Evolutionary conservation across 73 alveolate genomes (phyloP), one percentile per base, ranked within the genome.

Genomic region (Uronychia setigera): DNA sequence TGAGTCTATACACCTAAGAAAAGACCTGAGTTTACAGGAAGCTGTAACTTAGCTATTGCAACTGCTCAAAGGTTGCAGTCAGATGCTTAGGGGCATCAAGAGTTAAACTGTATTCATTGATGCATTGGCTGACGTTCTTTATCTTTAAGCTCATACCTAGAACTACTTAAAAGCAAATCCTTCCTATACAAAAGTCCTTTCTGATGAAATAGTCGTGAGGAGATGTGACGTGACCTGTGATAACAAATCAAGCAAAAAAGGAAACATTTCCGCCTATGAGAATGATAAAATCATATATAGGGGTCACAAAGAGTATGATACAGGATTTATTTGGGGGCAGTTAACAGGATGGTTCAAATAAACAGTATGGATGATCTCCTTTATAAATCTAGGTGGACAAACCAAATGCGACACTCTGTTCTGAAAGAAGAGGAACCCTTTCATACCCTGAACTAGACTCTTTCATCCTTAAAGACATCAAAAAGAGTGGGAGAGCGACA

Each of bases 361-460:
- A 85, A 94, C 97, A 32, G 98, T 92, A 46, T 11, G 67, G n/a
- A n/a, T n/a, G n/a, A n/a, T n/a, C n/a, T 46, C 67, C 5, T 5
- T 46, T 19, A 11, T 46, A 46, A 46, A 46, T 11, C 19, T 46
- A 46, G 67, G 67, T 46, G 1, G 98, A 93, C 85, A 96, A 96
- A 76, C 98, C 98, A 0, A 86, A 85, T 81, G 93, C 97, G 0
- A 78, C 95, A 1, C 89, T 93, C 0, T 76, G 89, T 57, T 94
- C 95, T 46, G 95, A 90, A 31, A n/a, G 99, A 84, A 94, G 98
- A 91, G 98, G 99, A n/a, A 92, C 96, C 28, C 94, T 94, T 35
- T 83, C 96, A n/a, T 88, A 87, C 81, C 98, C 98, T 5, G 98
- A 95, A 80, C 74, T 95, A 35, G 97, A 94, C 76, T 80, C 95